phyloP scores from a whole-genome alignment of 164 flowering plant species.

The Aristolochia fimbriata region DNA sequence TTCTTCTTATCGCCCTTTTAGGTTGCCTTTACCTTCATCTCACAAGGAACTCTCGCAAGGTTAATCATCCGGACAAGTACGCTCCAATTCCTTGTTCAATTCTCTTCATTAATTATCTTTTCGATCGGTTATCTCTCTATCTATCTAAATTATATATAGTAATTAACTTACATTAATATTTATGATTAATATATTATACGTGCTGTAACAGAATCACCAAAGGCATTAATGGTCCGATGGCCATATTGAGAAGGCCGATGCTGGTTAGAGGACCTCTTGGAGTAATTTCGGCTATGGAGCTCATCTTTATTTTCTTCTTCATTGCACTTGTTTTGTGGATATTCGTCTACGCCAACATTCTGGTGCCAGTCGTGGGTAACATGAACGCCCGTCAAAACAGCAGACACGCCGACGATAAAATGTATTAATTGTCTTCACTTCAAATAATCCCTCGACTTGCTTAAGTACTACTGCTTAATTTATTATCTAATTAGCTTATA shows the following conservation, averaged over 20 bases:
- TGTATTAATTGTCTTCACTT: constrained; percentile 26
- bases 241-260: constrained; percentile 35
- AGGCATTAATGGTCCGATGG: not conserved
- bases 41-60: constrained; percentile 20
- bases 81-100: too few relatives aligned
- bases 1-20: constrained; percentile 39
- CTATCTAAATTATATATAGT: too few relatives aligned
- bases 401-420: constrained; percentile 11
- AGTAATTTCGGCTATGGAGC: constrained; percentile 44
- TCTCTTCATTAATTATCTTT: too few relatives aligned
- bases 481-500: not conserved
- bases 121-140: not conserved
- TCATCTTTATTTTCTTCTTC: constrained; percentile 49
- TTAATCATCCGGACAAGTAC: not conserved
- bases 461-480: too few relatives aligned
- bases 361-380: constrained; percentile 3
- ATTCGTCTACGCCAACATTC: constrained; percentile 23
- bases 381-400: constrained; percentile 7
- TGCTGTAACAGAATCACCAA: not conserved
- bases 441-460: too few relatives aligned
- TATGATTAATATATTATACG: too few relatives aligned
- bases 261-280: constrained; percentile 73
- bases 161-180: too few relatives aligned
- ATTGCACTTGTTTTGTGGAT: constrained; percentile 60
- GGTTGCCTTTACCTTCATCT: constrained; percentile 62